These are phyloP conservation scores for Nothophytophthora sp. DNA, from an alignment of 352 stramenopile genomes.

Conservation along the genomic window DNA sequence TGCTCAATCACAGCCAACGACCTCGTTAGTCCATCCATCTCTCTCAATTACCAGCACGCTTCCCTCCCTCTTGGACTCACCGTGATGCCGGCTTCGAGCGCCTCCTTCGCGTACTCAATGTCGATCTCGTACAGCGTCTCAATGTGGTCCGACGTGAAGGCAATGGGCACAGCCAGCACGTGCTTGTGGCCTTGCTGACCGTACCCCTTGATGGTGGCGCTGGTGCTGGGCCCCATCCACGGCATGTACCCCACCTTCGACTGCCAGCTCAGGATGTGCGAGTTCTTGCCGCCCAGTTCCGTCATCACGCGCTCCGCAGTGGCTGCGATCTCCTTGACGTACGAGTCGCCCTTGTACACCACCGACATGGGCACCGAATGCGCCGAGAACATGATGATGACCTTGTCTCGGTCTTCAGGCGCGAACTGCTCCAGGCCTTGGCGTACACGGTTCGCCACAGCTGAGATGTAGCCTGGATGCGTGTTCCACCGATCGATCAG, in stretches of 20 bases:
- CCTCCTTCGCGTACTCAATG: slow-evolving; percentile 98
- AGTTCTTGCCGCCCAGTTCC: slow-evolving; percentile 61
- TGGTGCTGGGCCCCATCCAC: slow-evolving; percentile 98
- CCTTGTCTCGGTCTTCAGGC: slow-evolving; percentile 85
- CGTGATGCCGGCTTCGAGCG: slow-evolving; percentile 93
- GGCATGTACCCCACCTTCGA: slow-evolving; percentile 97
- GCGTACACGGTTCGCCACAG: slow-evolving; percentile 92
- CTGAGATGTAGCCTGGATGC: slow-evolving; percentile 94
- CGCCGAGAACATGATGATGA: slow-evolving; percentile 91
- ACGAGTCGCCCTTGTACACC: slow-evolving; percentile 89
- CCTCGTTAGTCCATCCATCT: background rate
- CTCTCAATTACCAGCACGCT: background rate
- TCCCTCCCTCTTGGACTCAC: slow-evolving; percentile 27
- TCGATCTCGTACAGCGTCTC: slow-evolving; percentile 99
- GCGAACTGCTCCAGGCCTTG: slow-evolving; percentile 93
- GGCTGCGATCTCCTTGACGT: slow-evolving; percentile 84
- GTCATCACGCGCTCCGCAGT: slow-evolving; percentile 79
- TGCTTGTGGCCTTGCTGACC: slow-evolving; percentile 93
- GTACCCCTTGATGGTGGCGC: slow-evolving; percentile 93
- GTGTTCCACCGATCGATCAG: slow-evolving; percentile 94
- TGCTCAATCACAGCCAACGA: slow-evolving; percentile 13
- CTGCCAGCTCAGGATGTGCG: slow-evolving; percentile 95
- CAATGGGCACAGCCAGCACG: slow-evolving; percentile 98
- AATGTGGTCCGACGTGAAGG: slow-evolving; percentile 99
- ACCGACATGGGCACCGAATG: slow-evolving; percentile 91